A percentile compares a stretch with the other conserved stretches of the same genome.
phyloP scores from a whole-genome alignment of 1,284 basidiomycete species.

The Cystobasidium sp. region DNA sequence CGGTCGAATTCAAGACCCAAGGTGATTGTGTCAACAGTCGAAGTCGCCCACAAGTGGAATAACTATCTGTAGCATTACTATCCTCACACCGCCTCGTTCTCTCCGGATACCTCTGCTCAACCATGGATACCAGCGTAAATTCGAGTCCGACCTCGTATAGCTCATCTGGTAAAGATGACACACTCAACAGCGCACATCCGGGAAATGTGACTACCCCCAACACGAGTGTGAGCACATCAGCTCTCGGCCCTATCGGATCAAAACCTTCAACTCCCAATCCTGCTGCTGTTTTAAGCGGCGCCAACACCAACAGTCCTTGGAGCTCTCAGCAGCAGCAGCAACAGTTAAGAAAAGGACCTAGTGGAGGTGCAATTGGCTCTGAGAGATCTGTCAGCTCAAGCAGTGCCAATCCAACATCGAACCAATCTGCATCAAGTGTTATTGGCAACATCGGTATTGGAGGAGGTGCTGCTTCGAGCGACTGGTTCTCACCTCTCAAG shows the following conservation, averaged over 20 bases:
- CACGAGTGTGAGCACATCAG: slow-evolving; percentile 13
- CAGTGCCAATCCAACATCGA: not conserved
- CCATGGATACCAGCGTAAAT: slow-evolving; percentile 21
- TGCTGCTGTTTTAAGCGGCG: not conserved
- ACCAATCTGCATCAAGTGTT: not conserved
- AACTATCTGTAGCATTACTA: not conserved
- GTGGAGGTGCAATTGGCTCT: slow-evolving; percentile 20
- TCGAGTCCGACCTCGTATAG: slow-evolving; percentile 27
- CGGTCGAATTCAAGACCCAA: not conserved
- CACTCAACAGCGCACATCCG: slow-evolving; percentile 8
- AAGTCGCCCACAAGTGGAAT: not conserved
- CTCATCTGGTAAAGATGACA: slow-evolving; percentile 26
- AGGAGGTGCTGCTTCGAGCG: not conserved
- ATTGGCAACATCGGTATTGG: not conserved
- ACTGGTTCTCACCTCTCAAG: slow-evolving; percentile 37
- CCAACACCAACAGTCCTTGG: slow-evolving; percentile 14
- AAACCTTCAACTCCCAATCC: slow-evolving; percentile 25
- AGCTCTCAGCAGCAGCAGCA: slow-evolving; percentile 22
- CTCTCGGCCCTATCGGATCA: slow-evolving; percentile 24
- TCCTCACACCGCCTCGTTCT: not conserved
- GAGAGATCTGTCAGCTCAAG: not conserved
- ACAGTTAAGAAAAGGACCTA: not conserved
- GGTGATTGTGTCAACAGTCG: not conserved
- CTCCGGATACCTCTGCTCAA: not conserved
- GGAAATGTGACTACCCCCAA: not conserved